Percentiles rank a stretch among this genome's conserved stretches.
phyloP scores from a whole-genome alignment of 768 basidiomycete genomes.

The Butyriboletus loyo region DNA sequence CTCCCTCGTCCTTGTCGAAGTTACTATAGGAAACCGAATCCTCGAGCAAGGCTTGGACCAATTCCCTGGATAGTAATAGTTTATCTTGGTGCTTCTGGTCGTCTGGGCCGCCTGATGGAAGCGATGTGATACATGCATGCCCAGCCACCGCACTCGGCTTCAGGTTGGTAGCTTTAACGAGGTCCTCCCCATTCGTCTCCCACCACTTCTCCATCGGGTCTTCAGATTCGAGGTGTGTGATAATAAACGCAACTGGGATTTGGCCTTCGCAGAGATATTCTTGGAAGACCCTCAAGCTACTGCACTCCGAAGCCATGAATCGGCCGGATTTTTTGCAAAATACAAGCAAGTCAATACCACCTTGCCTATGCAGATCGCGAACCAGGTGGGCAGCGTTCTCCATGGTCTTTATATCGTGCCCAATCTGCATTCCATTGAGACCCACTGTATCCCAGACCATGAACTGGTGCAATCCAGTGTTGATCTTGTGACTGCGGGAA shows the following conservation, averaged over 20 bases:
- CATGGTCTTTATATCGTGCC: constrained; percentile 18
- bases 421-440: constrained; percentile 17
- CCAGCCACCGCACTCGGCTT: constrained; percentile 15
- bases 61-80: constrained; percentile 11
- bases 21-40: constrained; percentile 19
- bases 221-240: constrained; percentile 38
- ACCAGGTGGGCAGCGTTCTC: constrained; percentile 29
- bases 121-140: constrained; percentile 31
- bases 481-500: constrained; percentile 20
- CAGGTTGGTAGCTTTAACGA: constrained; percentile 11
- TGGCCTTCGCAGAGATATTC: constrained; percentile 37
- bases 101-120: not conserved
- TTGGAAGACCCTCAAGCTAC: constrained; percentile 35
- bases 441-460: constrained; percentile 34
- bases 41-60: constrained; percentile 19
- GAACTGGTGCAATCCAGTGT: constrained; percentile 20
- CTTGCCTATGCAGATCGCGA: constrained; percentile 22
- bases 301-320: constrained; percentile 25
- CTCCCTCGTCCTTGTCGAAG: constrained; percentile 10
- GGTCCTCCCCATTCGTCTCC: constrained; percentile 16
- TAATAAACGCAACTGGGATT: constrained; percentile 38
- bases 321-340: constrained; percentile 34
- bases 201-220: constrained; percentile 34
- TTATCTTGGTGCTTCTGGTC: constrained; percentile 5
- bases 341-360: constrained; percentile 39